Conservation (phyloP, 768 basidiomycete genomes). For the Russula brevipes region DNA sequence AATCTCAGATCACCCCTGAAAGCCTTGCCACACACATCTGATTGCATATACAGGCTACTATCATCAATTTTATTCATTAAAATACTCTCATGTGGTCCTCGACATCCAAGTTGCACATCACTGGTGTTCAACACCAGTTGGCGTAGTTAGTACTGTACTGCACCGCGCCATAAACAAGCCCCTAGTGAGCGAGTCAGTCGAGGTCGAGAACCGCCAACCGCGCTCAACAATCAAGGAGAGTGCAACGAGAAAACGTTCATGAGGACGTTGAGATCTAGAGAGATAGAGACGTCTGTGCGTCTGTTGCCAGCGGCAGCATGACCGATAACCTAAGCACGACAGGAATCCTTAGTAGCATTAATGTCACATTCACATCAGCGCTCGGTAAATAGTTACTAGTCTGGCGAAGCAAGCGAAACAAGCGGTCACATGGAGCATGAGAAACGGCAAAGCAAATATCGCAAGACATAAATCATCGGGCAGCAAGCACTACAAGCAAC, state of each 20-base stretch:
- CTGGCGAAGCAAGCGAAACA: slow-evolving; percentile 23
- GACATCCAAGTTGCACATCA: background rate
- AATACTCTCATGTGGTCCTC: background rate
- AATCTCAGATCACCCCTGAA: slow-evolving; percentile 2
- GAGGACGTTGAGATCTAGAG: background rate
- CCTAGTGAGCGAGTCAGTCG: background rate
- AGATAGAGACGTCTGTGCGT: background rate
- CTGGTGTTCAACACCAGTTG: background rate
- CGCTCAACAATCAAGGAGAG: background rate
- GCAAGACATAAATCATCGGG: slow-evolving; percentile 24
- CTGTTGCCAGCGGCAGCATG: slow-evolving; percentile 3
- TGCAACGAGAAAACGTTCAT: background rate
- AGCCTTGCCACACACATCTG: background rate
- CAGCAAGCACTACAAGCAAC: slow-evolving; percentile 24
- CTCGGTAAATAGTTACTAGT: slow-evolving; percentile 24
- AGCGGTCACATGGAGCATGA: slow-evolving; percentile 23
- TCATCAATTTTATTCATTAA: background rate
- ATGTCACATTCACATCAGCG: slow-evolving; percentile 21
- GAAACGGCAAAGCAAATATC: slow-evolving; percentile 26
- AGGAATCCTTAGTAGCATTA: slow-evolving; percentile 13
- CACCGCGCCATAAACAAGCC: background rate
- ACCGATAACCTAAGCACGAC: slow-evolving; percentile 9
- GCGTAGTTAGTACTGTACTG: background rate
- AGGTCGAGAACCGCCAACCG: background rate
- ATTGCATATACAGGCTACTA: background rate